Base-by-base conservation (phyloP, 345 rosid species). In the Passiflora organensis region DNA sequence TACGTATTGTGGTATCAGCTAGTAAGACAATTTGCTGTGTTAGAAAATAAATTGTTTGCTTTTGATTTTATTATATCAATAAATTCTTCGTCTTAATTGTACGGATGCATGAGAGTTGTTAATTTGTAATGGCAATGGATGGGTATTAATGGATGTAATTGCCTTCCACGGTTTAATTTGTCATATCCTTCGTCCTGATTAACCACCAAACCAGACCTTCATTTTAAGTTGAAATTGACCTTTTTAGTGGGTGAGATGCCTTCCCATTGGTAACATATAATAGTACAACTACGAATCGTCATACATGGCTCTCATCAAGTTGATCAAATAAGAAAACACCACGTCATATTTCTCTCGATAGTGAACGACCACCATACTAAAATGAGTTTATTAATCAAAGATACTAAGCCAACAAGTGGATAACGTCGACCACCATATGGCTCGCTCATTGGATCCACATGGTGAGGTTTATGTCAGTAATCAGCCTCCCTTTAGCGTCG, bases 401-500 rank as follows among this genome's bases (percentile, higher is more conserved):
- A 60, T 49, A 39, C 36, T 13, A 41, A 52, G 41, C 15, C 38
- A 23, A 46, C 66, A 47, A 73, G 53, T 63, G 65, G 68, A 56
- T 67, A n/a, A n/a, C n/a, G n/a, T 68, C 55, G 43, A 53, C 58
- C 72, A 66, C 69, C 50, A n/a, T 43, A 23, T n/a, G n/a, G n/a
- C n/a, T n/a, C n/a, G 64, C 52, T 55, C 24, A 52, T 58, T 73
- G 73, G 77, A 32, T 51, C 78, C 79, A 55, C 66, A n/a, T n/a
- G n/a, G n/a, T n/a, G n/a, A n/a, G n/a, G n/a, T n/a, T n/a, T n/a
- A n/a, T 18, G 12, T 52, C 34, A 44, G 62, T 53, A 46, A 59
- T n/a, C n/a, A n/a, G 53, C 42, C 39, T 28, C 21, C 21, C 69
- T 13, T 56, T 14, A 15, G 23, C 18, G 61, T 32, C 23, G 25